Percentiles rank a stretch among this genome's conserved stretches.
Evolutionary conservation across 2,329 filamentous ascomycete species (phyloP).

Genomic region (Ambrosiella xylebori): DNA sequence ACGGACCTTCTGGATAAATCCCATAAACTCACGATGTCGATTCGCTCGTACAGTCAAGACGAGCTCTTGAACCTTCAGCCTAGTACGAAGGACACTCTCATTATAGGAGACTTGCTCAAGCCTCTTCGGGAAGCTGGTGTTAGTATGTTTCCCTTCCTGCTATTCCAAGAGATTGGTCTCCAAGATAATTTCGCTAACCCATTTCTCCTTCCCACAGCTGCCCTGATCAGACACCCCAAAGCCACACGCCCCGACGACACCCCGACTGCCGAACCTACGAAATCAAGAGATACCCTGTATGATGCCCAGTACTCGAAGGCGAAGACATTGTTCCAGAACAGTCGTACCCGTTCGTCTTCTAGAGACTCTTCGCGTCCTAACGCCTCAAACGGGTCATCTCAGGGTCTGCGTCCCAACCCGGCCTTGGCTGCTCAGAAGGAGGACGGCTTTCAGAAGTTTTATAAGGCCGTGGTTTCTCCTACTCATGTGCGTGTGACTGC

Average conservation of each 20-base stretch:
- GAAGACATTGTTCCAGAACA: constrained; percentile 8
- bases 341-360: constrained; percentile 8
- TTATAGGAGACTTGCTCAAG: constrained; percentile 10
- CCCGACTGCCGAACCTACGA: not conserved
- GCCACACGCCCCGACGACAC: not conserved
- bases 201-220: not conserved
- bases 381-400: constrained; percentile 17
- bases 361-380: not conserved
- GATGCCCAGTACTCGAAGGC: constrained; percentile 3
- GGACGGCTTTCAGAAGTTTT: constrained; percentile 51
- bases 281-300: not conserved
- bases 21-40: not conserved
- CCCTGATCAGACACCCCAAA: constrained; percentile 1
- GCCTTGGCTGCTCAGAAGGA: constrained; percentile 37
- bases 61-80: constrained; percentile 12
- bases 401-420: constrained; percentile 36
- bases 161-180: not conserved
- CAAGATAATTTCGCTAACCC: not conserved
- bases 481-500: constrained; percentile 51
- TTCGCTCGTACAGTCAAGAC: constrained; percentile 11
- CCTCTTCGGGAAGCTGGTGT: constrained; percentile 12
- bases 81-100: constrained; percentile 4
- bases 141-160: constrained; percentile 8
- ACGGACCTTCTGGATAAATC: no score
- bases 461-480: constrained; percentile 49